These are phyloP conservation scores for fission yeast (Schizosaccharomyces pombe) DNA, from an alignment of 805 yeast species.

Conservation along the genomic window ASM294v3 CU329670.1:4717001-4717500, in stretches of 20 bases:
- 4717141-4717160: background rate
- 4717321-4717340: background rate
- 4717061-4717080: background rate
- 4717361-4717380: background rate
- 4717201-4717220: background rate
- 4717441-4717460: background rate
- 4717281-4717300: background rate
- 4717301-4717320: background rate
- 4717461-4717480: background rate
- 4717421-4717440: constrained; percentile 2
- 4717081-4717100: background rate
- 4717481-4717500: too few relatives aligned
- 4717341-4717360: background rate
- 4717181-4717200: background rate
- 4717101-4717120: background rate
- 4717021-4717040: background rate
- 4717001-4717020: background rate
- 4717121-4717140: background rate
- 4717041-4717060: background rate
- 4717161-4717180: background rate
- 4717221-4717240: background rate
- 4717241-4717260: background rate
- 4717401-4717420: background rate
- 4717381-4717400: constrained; percentile 4
- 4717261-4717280: background rate